Evolutionary conservation across 2,329 filamentous ascomycete species (phyloP).

Genomic region (Ascosphaera apis): DNA sequence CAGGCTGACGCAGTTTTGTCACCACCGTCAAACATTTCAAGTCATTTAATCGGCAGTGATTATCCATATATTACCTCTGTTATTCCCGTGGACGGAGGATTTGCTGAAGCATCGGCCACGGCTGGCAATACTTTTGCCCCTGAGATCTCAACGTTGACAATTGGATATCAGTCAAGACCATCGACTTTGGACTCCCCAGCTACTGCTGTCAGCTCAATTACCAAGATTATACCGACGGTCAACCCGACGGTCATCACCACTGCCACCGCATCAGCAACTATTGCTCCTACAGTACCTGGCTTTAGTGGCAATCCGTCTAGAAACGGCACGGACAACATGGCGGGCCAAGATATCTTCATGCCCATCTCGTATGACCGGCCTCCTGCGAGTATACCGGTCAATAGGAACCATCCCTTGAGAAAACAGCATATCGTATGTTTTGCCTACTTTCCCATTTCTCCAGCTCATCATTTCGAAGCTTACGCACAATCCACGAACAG

Average conservation of each 20-base stretch:
- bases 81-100: background rate
- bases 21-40: background rate
- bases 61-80: background rate
- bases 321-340: conserved; percentile 8
- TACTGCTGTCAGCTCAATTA: no score
- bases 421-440: conserved; percentile 18
- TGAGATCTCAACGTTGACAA: background rate
- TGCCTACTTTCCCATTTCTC: background rate
- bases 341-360: conserved; percentile 19
- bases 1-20: background rate
- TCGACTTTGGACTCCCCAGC: background rate
- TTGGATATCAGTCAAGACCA: background rate
- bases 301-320: background rate
- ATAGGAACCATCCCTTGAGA: conserved; percentile 20
- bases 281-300: background rate
- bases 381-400: conserved; percentile 16
- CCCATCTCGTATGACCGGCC: conserved; percentile 17
- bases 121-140: background rate
- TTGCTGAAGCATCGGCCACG: background rate
- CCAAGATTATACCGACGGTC: no score
- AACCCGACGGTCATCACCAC: no score
- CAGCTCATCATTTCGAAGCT: background rate
- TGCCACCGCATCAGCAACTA: background rate
- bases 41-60: background rate
- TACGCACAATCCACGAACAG: conserved; percentile 1